Conservation (phyloP, 306 rosid genomes). For the Sophora flavescens region DNA sequence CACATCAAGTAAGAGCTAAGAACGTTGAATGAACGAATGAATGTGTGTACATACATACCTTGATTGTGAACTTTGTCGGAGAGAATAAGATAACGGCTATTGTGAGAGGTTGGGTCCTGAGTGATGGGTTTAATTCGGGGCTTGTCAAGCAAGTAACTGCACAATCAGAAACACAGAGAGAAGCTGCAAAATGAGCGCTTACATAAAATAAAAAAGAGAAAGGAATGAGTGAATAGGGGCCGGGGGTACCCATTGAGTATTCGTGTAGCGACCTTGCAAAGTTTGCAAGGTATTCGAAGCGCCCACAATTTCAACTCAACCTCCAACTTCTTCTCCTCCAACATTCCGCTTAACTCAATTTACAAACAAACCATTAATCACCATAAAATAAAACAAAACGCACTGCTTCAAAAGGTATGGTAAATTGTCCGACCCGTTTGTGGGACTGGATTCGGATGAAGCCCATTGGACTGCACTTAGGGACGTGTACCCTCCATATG, state of each 20-base stretch:
- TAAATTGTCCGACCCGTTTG: no score
- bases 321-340: conserved; percentile 78
- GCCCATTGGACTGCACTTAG: no score
- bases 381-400: no score
- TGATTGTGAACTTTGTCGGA: conserved; percentile 70
- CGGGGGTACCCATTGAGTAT: conserved; percentile 70
- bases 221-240: not conserved
- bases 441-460: no score
- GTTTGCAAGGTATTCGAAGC: conserved; percentile 89
- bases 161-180: not conserved
- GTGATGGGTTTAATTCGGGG: conserved; percentile 86
- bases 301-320: conserved; percentile 74
- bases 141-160: conserved; percentile 83
- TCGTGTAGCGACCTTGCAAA: conserved; percentile 74
- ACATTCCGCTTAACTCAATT: conserved; percentile 43
- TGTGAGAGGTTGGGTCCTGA: conserved; percentile 72
- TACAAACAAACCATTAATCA: not conserved
- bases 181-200: not conserved
- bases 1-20: conserved; percentile 35
- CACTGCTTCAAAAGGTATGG: not conserved
- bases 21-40: not conserved
- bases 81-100: conserved; percentile 76
- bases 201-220: not conserved
- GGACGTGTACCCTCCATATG: no score
- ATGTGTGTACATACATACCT: conserved; percentile 43